Evolutionary conservation across 306 rosid genomes (phyloP).

Genomic region (Ceratonia siliqua): DNA sequence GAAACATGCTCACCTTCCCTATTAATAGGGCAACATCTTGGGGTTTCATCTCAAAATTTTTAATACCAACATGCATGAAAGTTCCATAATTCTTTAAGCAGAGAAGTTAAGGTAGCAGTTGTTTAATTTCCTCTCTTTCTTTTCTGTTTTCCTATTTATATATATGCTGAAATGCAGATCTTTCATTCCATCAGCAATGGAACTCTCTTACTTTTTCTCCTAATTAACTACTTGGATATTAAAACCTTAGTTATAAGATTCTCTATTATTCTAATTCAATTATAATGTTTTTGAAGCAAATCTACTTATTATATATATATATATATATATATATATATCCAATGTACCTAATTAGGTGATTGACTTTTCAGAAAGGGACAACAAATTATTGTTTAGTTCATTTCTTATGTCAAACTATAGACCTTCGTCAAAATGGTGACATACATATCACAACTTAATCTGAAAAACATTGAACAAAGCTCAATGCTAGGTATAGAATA

Average conservation of each 20-base stretch:
- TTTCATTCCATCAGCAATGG: neutral
- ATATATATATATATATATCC: neutral
- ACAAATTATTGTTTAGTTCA: slow-evolving; percentile 24
- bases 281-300: neutral
- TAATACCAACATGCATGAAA: neutral
- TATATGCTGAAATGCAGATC: no score
- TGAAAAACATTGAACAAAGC: slow-evolving; percentile 27
- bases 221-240: neutral
- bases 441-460: slow-evolving; percentile 34
- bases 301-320: neutral
- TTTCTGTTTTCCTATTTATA: no score
- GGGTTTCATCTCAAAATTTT: no score
- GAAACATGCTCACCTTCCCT: no score
- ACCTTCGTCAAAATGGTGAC: slow-evolving; percentile 39
- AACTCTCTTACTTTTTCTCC: neutral
- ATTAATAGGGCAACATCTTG: no score
- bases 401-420: slow-evolving; percentile 20
- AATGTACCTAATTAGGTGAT: neutral
- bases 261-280: neutral
- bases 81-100: neutral
- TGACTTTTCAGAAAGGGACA: slow-evolving; percentile 4
- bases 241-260: neutral
- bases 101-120: no score
- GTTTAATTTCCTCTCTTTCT: no score
- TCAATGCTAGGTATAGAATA: slow-evolving; percentile 26